Evolutionary conservation across 2,329 filamentous ascomycete species (phyloP).

Genomic region (Aspergillus glaucus): DNA sequence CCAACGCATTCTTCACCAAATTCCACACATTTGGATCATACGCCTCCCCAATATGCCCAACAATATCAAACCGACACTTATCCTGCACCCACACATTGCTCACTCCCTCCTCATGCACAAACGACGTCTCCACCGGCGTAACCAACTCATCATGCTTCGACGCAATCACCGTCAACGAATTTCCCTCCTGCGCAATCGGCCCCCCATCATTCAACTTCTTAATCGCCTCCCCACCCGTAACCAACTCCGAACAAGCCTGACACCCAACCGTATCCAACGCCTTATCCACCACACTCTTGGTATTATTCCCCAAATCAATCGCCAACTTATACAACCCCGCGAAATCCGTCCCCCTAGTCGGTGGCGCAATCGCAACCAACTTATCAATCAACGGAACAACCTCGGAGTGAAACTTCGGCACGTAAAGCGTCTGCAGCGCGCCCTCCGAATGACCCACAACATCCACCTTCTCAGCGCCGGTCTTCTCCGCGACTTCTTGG

Average conservation of each 20-base stretch:
- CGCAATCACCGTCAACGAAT: slow-evolving; percentile 28
- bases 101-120: slow-evolving; percentile 28
- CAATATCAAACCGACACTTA: slow-evolving; percentile 25
- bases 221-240: slow-evolving; percentile 22
- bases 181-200: slow-evolving; percentile 30
- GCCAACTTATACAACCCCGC: slow-evolving; percentile 24
- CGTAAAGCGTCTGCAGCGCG: slow-evolving; percentile 36
- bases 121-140: slow-evolving; percentile 25
- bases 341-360: slow-evolving; percentile 29
- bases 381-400: slow-evolving; percentile 25
- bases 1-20: slow-evolving; percentile 31
- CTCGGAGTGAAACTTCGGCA: slow-evolving; percentile 30
- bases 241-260: slow-evolving; percentile 28
- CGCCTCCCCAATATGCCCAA: slow-evolving; percentile 33
- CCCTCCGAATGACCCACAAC: slow-evolving; percentile 42
- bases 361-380: slow-evolving; percentile 32
- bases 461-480: slow-evolving; percentile 34
- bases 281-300: slow-evolving; percentile 16
- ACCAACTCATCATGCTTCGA: slow-evolving; percentile 30
- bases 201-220: slow-evolving; percentile 25
- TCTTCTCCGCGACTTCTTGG: slow-evolving; percentile 28
- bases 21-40: slow-evolving; percentile 37
- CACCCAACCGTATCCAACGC: slow-evolving; percentile 25
- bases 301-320: slow-evolving; percentile 20
- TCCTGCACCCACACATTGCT: slow-evolving; percentile 28